Percentiles rank a stretch among this genome's conserved stretches.
Conservation (phyloP, 2,329 filamentous ascomycete genomes). For the Fusarium equiseti region DNA sequence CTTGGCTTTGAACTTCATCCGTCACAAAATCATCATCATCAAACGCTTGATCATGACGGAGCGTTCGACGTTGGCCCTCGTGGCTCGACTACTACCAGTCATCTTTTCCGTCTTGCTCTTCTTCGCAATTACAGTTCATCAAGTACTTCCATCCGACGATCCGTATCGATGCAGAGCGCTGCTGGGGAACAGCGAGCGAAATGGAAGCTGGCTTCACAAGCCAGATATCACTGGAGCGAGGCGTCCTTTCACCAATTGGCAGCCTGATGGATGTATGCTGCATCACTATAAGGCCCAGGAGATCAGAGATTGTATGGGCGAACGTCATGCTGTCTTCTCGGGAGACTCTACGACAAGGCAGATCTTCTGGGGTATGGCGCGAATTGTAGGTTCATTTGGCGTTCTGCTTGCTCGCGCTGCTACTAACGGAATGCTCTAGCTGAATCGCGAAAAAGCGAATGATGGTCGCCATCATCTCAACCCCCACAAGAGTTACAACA, state of each 20-base stretch:
- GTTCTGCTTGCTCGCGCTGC: neutral
- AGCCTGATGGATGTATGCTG: constrained; percentile 70
- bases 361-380: constrained; percentile 66
- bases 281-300: constrained; percentile 66
- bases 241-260: constrained; percentile 63
- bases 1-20: neutral
- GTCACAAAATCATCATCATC: neutral
- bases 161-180: constrained; percentile 67
- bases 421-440: constrained; percentile 23
- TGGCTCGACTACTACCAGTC: constrained; percentile 34
- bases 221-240: constrained; percentile 47
- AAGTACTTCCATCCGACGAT: constrained; percentile 50
- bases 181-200: constrained; percentile 44
- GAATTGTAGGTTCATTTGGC: constrained; percentile 43
- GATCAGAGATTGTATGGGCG: constrained; percentile 64
- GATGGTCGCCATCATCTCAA: constrained; percentile 11
- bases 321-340: constrained; percentile 67
- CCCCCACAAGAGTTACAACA: constrained; percentile 47
- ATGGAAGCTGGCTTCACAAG: constrained; percentile 63
- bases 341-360: constrained; percentile 72
- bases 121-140: constrained; percentile 27
- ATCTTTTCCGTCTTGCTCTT: constrained; percentile 39
- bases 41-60: constrained; percentile 26
- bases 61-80: constrained; percentile 17
- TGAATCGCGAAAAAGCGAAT: constrained; percentile 40